These are phyloP conservation scores for Poa pratensis DNA, from an alignment of 176 grass and related monocot genomes.

Conservation along the genomic window DNA sequence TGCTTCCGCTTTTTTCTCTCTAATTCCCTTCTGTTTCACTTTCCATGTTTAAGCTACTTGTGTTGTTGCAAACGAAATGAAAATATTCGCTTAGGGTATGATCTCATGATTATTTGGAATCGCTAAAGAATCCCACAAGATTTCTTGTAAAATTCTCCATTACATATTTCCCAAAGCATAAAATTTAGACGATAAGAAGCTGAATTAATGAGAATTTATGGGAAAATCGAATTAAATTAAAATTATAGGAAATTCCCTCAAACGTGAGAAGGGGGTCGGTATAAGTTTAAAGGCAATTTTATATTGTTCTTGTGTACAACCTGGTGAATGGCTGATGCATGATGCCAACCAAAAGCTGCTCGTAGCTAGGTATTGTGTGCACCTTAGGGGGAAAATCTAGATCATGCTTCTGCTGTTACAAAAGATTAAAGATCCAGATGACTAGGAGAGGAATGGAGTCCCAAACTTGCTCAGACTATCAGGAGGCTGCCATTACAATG, in stretches of 20 bases:
- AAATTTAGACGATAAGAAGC: neutral
- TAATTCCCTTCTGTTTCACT: neutral
- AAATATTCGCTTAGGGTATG: neutral
- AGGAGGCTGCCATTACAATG: too few relatives aligned
- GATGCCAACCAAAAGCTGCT: neutral
- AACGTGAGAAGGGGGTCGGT: neutral
- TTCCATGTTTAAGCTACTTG: neutral
- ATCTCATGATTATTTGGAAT: neutral
- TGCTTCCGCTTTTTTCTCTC: neutral
- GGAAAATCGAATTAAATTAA: neutral
- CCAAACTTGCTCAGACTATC: neutral
- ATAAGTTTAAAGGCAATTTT: neutral
- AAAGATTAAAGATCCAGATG: neutral
- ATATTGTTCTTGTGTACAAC: neutral
- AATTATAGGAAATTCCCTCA: neutral
- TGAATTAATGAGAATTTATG: too few relatives aligned
- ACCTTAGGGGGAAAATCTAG: neutral
- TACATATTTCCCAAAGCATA: neutral
- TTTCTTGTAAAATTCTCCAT: neutral
- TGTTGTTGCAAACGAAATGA: neutral
- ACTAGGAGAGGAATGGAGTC: neutral
- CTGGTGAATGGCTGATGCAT: slow-evolving; percentile 12
- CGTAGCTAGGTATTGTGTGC: neutral
- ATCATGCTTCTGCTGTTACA: neutral
- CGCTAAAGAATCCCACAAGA: too few relatives aligned